Evolutionary conservation across 2,329 filamentous ascomycete genomes (phyloP), one percentile per base, ranked within the genome.

Genomic region (Dactylellina haptotyla): DNA sequence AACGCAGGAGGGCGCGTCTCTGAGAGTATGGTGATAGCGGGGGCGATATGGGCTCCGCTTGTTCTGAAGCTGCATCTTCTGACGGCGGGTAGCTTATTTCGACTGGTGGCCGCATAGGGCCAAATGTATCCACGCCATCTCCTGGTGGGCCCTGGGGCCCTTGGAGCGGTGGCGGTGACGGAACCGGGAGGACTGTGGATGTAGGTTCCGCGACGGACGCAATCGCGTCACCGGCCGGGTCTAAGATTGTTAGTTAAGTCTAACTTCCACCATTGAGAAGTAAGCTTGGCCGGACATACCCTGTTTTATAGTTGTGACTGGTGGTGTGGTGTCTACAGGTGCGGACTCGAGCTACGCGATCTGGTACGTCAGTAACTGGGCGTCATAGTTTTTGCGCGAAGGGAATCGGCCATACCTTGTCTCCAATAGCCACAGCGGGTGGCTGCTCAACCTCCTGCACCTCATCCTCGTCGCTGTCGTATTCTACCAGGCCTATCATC

Each of bases 21-120:
- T 86, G 82, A 0, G 88, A 86, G 81, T 92, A 92, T 0, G 90
- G 90, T 0, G 90, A 93, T n/a, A 79, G 78, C 2, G 83, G 81
- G 0, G 83, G 41, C 4, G 39, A 16, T 8, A n/a, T 43, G 8
- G 39, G 82, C 10, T 78, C 77, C 6, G 78, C 77, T 20, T 73
- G 73, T 41, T 79, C 77, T 30, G 79, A 76, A 16, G 67, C 23
- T 6, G 50, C 51, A 45, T 58, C 75, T 59, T 51, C 77, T 69
- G 58, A 73, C 30, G 51, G 75, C 4, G 66, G 67, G 53, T 75
- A 75, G 28, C 64, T 75, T 18, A 59, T 58, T 23, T 75, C 71
- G 10, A 51, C 51, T 23, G 63, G 75, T 69, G 50, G 77, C 66
- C 28, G 75, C 54, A 39, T 65, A 43, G 45, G 77, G 62, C 20